Evolutionary conservation across 2,329 filamentous ascomycete genomes (phyloP).

Genomic region (Dichotomopilus funicola): DNA sequence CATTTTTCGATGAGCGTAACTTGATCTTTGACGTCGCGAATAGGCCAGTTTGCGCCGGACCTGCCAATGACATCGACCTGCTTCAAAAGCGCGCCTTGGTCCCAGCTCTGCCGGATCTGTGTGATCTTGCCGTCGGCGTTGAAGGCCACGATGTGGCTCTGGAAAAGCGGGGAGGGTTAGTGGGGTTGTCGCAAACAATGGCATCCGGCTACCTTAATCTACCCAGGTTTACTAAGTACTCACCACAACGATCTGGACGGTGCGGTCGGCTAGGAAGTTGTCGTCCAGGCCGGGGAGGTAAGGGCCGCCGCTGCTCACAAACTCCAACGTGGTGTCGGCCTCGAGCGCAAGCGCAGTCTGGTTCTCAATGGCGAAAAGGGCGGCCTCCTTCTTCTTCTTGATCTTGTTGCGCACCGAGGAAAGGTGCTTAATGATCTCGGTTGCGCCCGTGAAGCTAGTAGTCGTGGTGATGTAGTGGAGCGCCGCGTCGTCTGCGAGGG

Average conservation of each 20-base stretch:
- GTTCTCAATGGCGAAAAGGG: slow-evolving; percentile 69
- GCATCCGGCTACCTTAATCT: neutral
- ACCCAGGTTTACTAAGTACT: slow-evolving; percentile 31
- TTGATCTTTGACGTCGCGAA: slow-evolving; percentile 81
- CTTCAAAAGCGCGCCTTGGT: slow-evolving; percentile 88
- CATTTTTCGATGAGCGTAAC: slow-evolving; percentile 64
- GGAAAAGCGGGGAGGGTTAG: slow-evolving; percentile 1
- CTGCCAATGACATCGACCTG: slow-evolving; percentile 90
- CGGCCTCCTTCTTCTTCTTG: slow-evolving; percentile 74
- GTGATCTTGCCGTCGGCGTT: slow-evolving; percentile 68
- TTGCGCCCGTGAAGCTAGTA: slow-evolving; percentile 61
- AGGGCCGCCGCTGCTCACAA: slow-evolving; percentile 70
- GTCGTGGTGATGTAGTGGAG: slow-evolving; percentile 89
- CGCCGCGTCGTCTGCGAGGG: slow-evolving; percentile 59
- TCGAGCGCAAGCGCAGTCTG: slow-evolving; percentile 65
- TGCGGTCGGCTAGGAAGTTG: slow-evolving; percentile 83
- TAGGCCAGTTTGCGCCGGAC: slow-evolving; percentile 89
- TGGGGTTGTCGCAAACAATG: slow-evolving; percentile 9
- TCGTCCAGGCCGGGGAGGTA: slow-evolving; percentile 88
- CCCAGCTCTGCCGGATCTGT: slow-evolving; percentile 89
- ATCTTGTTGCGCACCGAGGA: slow-evolving; percentile 63
- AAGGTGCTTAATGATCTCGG: slow-evolving; percentile 79
- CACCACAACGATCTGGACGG: slow-evolving; percentile 75
- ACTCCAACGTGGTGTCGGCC: slow-evolving; percentile 76
- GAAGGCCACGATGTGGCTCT: slow-evolving; percentile 88